These are phyloP conservation scores for Casaregolazyma lundiana DNA, from an alignment of 1,139 yeast genomes.

Conservation along the genomic window DNA sequence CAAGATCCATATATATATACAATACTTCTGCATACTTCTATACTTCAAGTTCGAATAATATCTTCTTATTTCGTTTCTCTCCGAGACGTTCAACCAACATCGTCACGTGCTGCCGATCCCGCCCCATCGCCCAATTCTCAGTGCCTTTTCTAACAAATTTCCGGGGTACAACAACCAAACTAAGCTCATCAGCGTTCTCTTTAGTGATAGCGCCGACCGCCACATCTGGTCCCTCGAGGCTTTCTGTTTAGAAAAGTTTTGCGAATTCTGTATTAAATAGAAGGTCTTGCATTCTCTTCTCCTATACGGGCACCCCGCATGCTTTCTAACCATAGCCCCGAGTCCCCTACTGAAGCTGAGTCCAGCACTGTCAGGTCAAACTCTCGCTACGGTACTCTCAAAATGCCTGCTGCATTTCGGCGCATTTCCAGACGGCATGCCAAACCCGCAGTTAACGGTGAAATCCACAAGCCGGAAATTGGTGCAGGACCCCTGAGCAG, in stretches of 20 bases:
- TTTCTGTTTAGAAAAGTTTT: not conserved
- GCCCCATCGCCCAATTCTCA: too few relatives aligned
- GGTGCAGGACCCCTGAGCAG: not conserved
- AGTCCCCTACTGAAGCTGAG: not conserved
- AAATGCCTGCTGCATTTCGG: constrained; percentile 14
- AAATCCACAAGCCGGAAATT: not conserved
- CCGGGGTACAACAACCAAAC: not conserved
- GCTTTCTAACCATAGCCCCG: not conserved
- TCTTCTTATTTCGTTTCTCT: too few relatives aligned
- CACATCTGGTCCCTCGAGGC: not conserved
- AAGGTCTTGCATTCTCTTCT: not conserved
- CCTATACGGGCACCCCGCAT: not conserved
- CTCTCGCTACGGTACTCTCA: constrained; percentile 1
- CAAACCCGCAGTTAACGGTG: not conserved
- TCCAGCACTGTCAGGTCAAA: not conserved
- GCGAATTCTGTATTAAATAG: not conserved
- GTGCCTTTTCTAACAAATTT: not conserved
- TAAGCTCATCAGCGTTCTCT: not conserved
- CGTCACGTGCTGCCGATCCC: not conserved
- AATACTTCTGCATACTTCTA: too few relatives aligned
- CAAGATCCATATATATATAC: too few relatives aligned
- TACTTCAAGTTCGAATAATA: too few relatives aligned
- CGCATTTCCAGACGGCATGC: not conserved
- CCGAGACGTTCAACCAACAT: not conserved
- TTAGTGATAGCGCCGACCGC: not conserved